These are phyloP conservation scores for Eucalyptus coolabah DNA, from an alignment of 345 rosid genomes.

Conservation along the genomic window DNA sequence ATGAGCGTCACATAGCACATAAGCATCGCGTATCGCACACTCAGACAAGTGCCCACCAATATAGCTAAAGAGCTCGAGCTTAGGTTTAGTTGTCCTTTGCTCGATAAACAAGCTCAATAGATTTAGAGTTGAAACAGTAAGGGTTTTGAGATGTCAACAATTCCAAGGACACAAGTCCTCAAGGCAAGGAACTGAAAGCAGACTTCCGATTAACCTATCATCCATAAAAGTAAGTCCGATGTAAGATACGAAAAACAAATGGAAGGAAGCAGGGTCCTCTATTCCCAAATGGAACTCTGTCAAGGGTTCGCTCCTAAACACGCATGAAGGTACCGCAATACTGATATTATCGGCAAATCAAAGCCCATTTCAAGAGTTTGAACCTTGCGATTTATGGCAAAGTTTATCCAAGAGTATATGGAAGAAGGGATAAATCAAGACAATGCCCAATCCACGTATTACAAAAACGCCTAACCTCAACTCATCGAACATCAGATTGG, in stretches of 20 bases:
- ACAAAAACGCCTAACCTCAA: background rate
- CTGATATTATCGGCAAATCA: too few relatives aligned
- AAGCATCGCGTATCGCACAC: fast-evolving
- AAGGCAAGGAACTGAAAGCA: background rate
- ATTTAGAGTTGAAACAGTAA: background rate
- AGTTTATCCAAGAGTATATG: too few relatives aligned
- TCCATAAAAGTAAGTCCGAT: too few relatives aligned
- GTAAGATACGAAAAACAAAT: too few relatives aligned
- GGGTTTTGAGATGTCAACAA: background rate
- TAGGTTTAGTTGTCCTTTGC: too few relatives aligned
- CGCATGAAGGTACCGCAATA: too few relatives aligned
- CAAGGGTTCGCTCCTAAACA: background rate
- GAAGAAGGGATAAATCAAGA: background rate
- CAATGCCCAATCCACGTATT: background rate
- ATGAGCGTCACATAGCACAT: fast-evolving
- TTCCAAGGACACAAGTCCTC: background rate
- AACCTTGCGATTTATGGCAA: too few relatives aligned
- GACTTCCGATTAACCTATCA: too few relatives aligned
- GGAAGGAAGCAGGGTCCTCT: fast-evolving
- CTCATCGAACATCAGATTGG: background rate
- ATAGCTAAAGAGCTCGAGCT: too few relatives aligned
- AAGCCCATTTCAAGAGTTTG: background rate
- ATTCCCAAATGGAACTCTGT: fast-evolving
- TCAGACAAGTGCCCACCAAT: too few relatives aligned
- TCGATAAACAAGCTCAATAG: too few relatives aligned